Evolutionary conservation across 306 rosid genomes (phyloP).

Genomic region (Cicer judaicum): DNA sequence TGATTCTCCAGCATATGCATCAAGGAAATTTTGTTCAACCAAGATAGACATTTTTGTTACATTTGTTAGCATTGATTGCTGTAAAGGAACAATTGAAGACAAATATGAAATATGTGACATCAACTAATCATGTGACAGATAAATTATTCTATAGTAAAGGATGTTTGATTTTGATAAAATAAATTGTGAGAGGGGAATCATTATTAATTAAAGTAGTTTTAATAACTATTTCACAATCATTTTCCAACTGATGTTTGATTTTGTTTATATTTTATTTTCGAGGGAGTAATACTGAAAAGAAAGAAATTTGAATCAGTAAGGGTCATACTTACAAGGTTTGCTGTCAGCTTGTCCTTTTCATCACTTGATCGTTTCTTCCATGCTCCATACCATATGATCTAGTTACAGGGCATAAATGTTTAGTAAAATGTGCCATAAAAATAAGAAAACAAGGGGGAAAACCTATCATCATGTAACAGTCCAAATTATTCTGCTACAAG

Average conservation of each 20-base stretch:
- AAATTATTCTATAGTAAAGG: not conserved
- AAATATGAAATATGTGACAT: not conserved
- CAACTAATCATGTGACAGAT: not conserved
- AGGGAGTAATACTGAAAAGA: not conserved
- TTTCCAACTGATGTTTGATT: no score
- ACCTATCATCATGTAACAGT: no score
- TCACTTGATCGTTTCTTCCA: constrained; percentile 67
- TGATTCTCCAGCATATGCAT: constrained; percentile 72
- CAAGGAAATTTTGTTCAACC: constrained; percentile 63
- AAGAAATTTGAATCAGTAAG: not conserved
- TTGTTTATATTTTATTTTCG: not conserved
- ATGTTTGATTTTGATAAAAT: no score
- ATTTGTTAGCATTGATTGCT: constrained; percentile 61
- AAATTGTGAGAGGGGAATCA: no score
- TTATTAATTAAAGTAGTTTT: no score
- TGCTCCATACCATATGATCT: constrained; percentile 84
- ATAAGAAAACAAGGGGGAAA: not conserved
- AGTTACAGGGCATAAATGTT: constrained; percentile 32
- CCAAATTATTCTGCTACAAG: no score
- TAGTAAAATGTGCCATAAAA: not conserved
- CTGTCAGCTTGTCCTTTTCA: constrained; percentile 56
- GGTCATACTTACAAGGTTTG: constrained; percentile 56
- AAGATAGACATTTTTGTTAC: constrained; percentile 63
- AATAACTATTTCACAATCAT: no score
- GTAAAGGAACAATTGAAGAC: constrained; percentile 9